Percentiles rank a stretch among this genome's conserved stretches.
Conservation (phyloP, 148 eudicot genomes). For the Cornus florida region DNA sequence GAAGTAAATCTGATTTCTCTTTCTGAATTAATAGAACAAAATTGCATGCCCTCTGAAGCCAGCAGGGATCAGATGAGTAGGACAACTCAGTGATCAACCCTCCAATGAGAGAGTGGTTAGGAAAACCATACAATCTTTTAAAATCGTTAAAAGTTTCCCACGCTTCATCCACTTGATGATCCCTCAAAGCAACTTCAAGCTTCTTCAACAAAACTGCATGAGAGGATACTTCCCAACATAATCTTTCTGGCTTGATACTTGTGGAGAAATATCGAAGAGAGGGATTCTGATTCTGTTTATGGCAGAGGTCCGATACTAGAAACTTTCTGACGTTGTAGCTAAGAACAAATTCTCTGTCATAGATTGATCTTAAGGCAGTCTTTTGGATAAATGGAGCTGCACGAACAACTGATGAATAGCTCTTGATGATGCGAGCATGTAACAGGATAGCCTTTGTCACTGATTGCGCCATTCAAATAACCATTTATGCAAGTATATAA, state of each 20-base stretch:
- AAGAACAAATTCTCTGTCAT: slow-evolving; percentile 8
- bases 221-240: slow-evolving; percentile 29
- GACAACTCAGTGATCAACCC: slow-evolving; percentile 57
- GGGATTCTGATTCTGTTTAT: background rate
- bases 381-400: slow-evolving; percentile 13
- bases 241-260: slow-evolving; percentile 17
- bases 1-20: slow-evolving; percentile 49
- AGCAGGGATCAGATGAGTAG: slow-evolving; percentile 58
- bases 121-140: slow-evolving; percentile 60
- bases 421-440: slow-evolving; percentile 12
- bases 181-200: slow-evolving; percentile 52
- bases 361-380: slow-evolving; percentile 16
- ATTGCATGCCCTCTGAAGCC: slow-evolving; percentile 58
- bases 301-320: slow-evolving; percentile 1
- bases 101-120: slow-evolving; percentile 39
- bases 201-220: slow-evolving; percentile 38
- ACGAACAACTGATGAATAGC: slow-evolving; percentile 12
- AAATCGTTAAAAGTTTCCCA: slow-evolving; percentile 61
- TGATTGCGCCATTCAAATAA: slow-evolving; percentile 14
- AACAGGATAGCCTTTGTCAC: slow-evolving; percentile 10
- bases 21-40: slow-evolving; percentile 38
- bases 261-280: slow-evolving; percentile 19
- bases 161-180: slow-evolving; percentile 60
- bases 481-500: background rate
- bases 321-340: slow-evolving; percentile 5